Conservation (phyloP, 2,329 filamentous ascomycete genomes). For the Colletotrichum sp. region DNA sequence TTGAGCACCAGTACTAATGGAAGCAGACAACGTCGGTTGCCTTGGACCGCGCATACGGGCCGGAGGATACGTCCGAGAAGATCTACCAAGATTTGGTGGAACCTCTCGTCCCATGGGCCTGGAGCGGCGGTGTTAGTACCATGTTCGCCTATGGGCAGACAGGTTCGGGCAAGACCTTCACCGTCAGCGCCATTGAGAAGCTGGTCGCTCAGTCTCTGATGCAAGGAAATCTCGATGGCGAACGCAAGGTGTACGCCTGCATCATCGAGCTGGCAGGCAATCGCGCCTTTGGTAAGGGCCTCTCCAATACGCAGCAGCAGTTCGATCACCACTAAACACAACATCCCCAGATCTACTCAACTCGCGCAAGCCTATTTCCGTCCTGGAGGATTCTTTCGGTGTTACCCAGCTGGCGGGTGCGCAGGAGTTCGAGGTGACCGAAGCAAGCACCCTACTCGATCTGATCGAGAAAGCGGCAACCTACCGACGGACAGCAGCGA, state of each 20-base stretch:
- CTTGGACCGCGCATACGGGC: constrained; percentile 40
- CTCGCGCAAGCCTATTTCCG: constrained; percentile 41
- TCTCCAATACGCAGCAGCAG: neutral
- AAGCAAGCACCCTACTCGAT: constrained; percentile 30
- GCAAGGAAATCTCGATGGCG: constrained; percentile 25
- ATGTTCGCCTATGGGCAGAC: constrained; percentile 55
- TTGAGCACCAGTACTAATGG: neutral
- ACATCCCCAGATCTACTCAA: constrained; percentile 36
- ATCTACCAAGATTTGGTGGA: constrained; percentile 46
- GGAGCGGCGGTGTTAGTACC: constrained; percentile 52
- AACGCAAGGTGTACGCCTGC: constrained; percentile 37
- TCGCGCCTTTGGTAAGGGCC: constrained; percentile 29
- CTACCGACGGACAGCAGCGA: constrained; percentile 46
- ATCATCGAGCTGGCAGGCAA: constrained; percentile 46
- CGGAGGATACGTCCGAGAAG: constrained; percentile 37
- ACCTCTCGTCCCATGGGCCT: constrained; percentile 48
- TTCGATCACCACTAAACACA: neutral
- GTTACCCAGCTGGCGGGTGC: constrained; percentile 48
- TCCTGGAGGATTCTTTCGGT: constrained; percentile 52
- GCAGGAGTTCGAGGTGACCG: constrained; percentile 38
- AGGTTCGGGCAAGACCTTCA: constrained; percentile 53
- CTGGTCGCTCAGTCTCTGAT: constrained; percentile 42
- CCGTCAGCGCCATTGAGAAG: constrained; percentile 44
- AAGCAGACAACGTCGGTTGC: constrained; percentile 36
- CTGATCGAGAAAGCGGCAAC: constrained; percentile 41